These are phyloP conservation scores for Cystobasidium pallidum DNA, from an alignment of 1,284 basidiomycete species.

Conservation along the genomic window DNA sequence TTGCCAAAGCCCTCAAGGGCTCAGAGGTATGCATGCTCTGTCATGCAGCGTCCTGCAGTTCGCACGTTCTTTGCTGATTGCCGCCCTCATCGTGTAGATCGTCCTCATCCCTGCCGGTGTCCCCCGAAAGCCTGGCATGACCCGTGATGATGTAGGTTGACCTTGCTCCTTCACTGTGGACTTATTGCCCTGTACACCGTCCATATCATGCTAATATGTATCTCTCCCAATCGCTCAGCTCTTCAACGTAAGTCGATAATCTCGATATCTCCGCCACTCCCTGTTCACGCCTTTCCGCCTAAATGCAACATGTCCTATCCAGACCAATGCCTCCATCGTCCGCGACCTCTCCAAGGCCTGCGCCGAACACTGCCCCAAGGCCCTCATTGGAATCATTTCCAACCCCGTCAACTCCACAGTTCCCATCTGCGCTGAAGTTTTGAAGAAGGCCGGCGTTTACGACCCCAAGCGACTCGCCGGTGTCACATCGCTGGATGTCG, in stretches of 20 bases:
- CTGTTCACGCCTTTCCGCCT: too few relatives aligned
- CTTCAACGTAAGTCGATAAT: conserved; percentile 87
- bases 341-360: conserved; percentile 90
- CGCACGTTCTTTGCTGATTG: background rate
- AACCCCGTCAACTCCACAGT: conserved; percentile 78
- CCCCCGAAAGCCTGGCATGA: conserved; percentile 82
- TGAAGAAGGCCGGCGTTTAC: conserved; percentile 92
- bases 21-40: conserved; percentile 60
- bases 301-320: background rate
- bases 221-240: conserved; percentile 59
- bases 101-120: conserved; percentile 96
- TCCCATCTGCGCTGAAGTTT: conserved; percentile 90
- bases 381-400: conserved; percentile 92
- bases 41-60: background rate
- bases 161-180: too few relatives aligned
- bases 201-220: background rate
- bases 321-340: conserved; percentile 95
- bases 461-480: conserved; percentile 68
- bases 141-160: conserved; percentile 75
- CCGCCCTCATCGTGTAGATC: conserved; percentile 59
- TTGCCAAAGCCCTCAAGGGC: conserved; percentile 82
- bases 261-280: background rate
- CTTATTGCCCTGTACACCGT: background rate
- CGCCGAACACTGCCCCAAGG: conserved; percentile 83
- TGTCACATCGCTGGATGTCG: conserved; percentile 93